phyloP scores from a whole-genome alignment of 495 filamentous ascomycete species.

The Hyaloscypha finlandica region DNA sequence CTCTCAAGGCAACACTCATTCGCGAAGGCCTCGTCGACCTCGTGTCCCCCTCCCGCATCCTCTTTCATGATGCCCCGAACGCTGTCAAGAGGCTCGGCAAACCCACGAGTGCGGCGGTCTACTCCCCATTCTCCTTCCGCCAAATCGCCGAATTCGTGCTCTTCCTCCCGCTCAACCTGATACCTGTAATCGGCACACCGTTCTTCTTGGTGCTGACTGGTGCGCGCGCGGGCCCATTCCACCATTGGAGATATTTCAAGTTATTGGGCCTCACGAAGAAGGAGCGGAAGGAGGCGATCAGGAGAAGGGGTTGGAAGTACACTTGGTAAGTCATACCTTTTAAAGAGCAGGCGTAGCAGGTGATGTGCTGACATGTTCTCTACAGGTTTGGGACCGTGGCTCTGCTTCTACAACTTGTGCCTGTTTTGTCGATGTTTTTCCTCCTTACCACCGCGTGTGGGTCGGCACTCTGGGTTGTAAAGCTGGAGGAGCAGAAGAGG shows the following conservation, averaged over 20 bases:
- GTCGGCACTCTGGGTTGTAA: constrained; percentile 82
- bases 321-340: constrained; percentile 39
- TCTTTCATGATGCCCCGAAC: constrained; percentile 61
- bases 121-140: constrained; percentile 69
- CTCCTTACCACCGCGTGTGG: constrained; percentile 77
- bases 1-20: constrained; percentile 40
- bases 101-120: constrained; percentile 63
- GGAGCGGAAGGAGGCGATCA: constrained; percentile 64
- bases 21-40: constrained; percentile 55
- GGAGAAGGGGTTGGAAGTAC: constrained; percentile 68
- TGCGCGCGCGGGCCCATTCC: constrained; percentile 56
- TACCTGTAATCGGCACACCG: constrained; percentile 80
- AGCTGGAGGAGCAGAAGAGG: constrained; percentile 44
- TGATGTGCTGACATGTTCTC: constrained; percentile 17
- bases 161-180: constrained; percentile 84
- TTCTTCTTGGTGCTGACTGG: constrained; percentile 75
- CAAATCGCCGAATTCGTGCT: constrained; percentile 77
- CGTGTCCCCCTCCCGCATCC: constrained; percentile 68
- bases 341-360: background rate
- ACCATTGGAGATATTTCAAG: constrained; percentile 75
- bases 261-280: constrained; percentile 68
- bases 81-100: constrained; percentile 75
- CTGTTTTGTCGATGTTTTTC: constrained; percentile 84
- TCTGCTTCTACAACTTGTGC: constrained; percentile 69
- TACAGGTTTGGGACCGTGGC: constrained; percentile 53